phyloP scores from a whole-genome alignment of 257 asterid species.

The Forsythia viridissima region DNA sequence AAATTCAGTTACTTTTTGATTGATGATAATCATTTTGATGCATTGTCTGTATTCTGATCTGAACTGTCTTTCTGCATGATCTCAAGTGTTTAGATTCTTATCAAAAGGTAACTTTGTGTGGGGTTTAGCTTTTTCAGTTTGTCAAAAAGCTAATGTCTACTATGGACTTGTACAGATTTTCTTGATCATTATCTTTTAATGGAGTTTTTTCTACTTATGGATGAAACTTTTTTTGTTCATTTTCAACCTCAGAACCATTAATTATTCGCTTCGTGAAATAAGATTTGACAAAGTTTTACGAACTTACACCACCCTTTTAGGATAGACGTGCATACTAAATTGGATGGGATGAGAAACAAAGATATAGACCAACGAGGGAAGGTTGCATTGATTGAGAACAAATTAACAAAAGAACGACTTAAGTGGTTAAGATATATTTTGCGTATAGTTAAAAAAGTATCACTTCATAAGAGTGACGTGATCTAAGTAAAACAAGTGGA shows the following conservation, averaged over 20 bases:
- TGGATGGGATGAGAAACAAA: neutral
- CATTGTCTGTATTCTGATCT: neutral
- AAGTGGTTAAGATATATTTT: no score
- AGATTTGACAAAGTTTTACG: neutral
- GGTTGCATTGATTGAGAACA: no score
- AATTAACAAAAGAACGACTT: no score
- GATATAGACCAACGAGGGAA: neutral
- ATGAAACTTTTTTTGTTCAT: conserved; percentile 28
- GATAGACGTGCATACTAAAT: neutral
- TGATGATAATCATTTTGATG: no score
- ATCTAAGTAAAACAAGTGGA: neutral
- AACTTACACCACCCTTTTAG: neutral
- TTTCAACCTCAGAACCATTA: conserved; percentile 6
- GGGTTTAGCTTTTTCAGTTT: conserved; percentile 46
- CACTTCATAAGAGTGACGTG: neutral
- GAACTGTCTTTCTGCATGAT: neutral
- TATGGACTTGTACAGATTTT: conserved; percentile 34
- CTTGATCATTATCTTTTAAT: conserved; percentile 25
- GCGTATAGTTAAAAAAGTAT: neutral
- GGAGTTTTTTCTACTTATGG: conserved; percentile 36
- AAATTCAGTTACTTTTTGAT: neutral
- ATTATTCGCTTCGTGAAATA: neutral
- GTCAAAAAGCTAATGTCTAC: conserved; percentile 42
- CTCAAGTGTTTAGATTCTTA: conserved; percentile 22
- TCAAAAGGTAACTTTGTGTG: conserved; percentile 30